A percentile compares a stretch with the other conserved stretches of the same genome.
These are phyloP conservation scores for Sporothrix sp. DNA, from an alignment of 2,329 filamentous ascomycete genomes.

Conservation along the genomic window DNA sequence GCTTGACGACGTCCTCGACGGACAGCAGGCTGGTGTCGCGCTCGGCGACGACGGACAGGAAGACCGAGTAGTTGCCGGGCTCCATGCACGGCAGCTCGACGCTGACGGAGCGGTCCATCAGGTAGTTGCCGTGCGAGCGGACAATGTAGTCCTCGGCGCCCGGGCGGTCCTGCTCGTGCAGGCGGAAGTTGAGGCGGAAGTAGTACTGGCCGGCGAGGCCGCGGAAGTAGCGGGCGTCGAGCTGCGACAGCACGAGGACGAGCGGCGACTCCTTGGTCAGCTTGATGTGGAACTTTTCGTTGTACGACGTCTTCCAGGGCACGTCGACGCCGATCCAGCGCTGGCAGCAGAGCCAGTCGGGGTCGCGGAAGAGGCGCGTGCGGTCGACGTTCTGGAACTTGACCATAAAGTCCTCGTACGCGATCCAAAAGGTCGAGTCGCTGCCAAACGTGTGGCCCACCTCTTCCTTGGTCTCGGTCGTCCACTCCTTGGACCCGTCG, in stretches of 20 bases:
- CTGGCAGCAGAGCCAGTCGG: slow-evolving; percentile 45
- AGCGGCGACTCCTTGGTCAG: slow-evolving; percentile 40
- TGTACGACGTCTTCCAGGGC: slow-evolving; percentile 47
- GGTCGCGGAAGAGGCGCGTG: slow-evolving; percentile 44
- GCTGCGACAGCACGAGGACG: slow-evolving; percentile 47
- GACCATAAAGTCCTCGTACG: slow-evolving; percentile 47
- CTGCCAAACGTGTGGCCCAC: slow-evolving; percentile 67
- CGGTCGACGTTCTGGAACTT: slow-evolving; percentile 50
- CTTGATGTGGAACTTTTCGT: slow-evolving; percentile 45
- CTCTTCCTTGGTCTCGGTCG: slow-evolving; percentile 63
- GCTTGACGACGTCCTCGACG: slow-evolving; percentile 58
- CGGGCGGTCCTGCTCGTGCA: slow-evolving; percentile 38
- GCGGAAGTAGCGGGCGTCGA: slow-evolving; percentile 48
- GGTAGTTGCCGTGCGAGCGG: slow-evolving; percentile 42
- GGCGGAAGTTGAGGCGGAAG: slow-evolving; percentile 44
- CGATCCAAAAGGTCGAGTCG: slow-evolving; percentile 58
- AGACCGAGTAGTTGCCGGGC: slow-evolving; percentile 63
- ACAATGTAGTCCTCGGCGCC: slow-evolving; percentile 43
- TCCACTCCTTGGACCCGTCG: slow-evolving; percentile 80
- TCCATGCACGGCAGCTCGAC: slow-evolving; percentile 63
- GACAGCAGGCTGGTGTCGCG: slow-evolving; percentile 39
- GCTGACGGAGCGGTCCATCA: slow-evolving; percentile 65
- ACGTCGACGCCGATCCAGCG: slow-evolving; percentile 34
- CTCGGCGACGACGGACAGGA: slow-evolving; percentile 63
- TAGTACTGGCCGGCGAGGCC: slow-evolving; percentile 47